phyloP scores from a whole-genome alignment of 73 alveolate genomes.

The Uronychia setigera region DNA sequence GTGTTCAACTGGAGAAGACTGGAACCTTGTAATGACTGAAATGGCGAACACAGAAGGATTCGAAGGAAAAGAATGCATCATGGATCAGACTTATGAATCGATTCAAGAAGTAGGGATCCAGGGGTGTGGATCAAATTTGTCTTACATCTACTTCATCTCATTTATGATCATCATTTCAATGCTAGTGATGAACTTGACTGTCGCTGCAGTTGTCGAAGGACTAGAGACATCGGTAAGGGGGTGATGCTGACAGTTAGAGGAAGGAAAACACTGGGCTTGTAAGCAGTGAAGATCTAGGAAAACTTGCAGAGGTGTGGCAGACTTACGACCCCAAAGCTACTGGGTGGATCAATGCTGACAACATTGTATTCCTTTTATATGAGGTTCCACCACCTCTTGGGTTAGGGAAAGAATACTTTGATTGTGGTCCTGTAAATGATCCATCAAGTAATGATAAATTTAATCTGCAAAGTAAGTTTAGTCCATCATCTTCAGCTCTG shows the following conservation, averaged over 20 bases:
- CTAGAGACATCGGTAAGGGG: constrained; percentile 11
- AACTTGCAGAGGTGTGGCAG: constrained; percentile 19
- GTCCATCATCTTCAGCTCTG: background rate
- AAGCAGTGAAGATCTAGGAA: constrained; percentile 14
- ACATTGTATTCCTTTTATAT: constrained; percentile 32
- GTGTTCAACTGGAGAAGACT: constrained; percentile 52
- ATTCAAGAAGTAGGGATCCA: background rate
- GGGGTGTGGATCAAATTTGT: constrained; percentile 23
- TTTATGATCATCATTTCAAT: constrained; percentile 28
- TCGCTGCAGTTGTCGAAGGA: constrained; percentile 57
- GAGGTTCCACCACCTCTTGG: constrained; percentile 64
- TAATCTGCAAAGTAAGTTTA: background rate
- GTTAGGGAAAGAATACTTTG: constrained; percentile 21
- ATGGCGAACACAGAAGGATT: constrained; percentile 4
- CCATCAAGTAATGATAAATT: background rate
- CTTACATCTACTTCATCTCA: constrained; percentile 31
- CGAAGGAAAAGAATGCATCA: constrained; percentile 18
- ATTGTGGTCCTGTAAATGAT: background rate
- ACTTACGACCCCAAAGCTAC: constrained; percentile 47
- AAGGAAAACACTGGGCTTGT: constrained; percentile 40
- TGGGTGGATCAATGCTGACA: constrained; percentile 26
- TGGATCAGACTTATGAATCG: background rate
- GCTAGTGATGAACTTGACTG: constrained; percentile 42
- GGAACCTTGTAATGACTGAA: constrained; percentile 42
- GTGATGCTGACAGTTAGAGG: background rate